Evolutionary conservation across 2,329 filamentous ascomycete species (phyloP), one percentile per base, ranked within the genome.

Genomic region (Paraconiothyrium brasiliense): DNA sequence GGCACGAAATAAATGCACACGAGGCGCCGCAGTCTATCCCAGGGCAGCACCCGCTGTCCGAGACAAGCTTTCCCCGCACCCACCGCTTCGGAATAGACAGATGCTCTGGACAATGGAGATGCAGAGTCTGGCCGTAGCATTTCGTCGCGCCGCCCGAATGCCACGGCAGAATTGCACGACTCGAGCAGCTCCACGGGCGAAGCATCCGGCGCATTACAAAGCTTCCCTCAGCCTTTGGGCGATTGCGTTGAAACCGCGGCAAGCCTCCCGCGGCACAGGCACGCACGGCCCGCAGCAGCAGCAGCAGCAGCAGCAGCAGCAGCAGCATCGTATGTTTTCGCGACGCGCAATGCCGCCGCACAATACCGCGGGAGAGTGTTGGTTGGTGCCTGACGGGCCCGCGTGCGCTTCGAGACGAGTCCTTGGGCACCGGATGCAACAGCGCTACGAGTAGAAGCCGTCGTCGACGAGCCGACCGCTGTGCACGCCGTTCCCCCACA

Each of bases 41-140:
- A 37, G 34, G 22, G 10, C 11, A 54, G 52, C 5, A 37, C 8
- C n/a, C 37, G 4, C 11, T 46, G 50, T 20, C 9, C 13, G 35
- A 46, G 46, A 59, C 64, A 74, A 75, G 71, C 71, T 73, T 74
- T 74, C 72, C 72, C 72, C 72, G 67, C 71, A 72, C 56, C 65
- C 69, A 60, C 50, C 51, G n/a, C 50, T 62, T 24, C 39, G 47
- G 46, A 59, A 35, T 47, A 48, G 58, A 58, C 51, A 20, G 48
- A 30, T 37, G 47, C 34, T 64, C 27, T 43, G 37, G 43, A 30
- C 50, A 43, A 43, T 22, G 35, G n/a, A 41, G 37, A 41, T 20
- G 20, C 20, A 20, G 20, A 20, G 20, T 20, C 20, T 20, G 20
- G 20, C 20, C 20, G 20, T 20, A 20, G 20, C 20, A 20, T 20